Conservation (phyloP, 768 basidiomycete genomes). For the Suillus americanus region DNA sequence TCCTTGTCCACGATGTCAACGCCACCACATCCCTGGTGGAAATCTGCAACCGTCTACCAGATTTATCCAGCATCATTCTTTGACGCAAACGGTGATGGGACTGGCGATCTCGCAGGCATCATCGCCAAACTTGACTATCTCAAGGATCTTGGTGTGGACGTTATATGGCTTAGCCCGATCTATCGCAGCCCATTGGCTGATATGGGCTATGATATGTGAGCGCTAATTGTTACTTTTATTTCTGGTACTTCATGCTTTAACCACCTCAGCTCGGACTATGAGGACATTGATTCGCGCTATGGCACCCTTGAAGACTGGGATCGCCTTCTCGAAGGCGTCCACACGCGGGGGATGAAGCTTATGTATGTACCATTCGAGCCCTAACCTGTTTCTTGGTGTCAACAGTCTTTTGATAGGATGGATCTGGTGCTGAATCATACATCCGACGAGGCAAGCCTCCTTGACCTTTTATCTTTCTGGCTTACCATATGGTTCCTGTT, state of each 20-base stretch:
- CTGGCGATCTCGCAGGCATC: slow-evolving; percentile 72
- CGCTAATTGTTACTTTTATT: slow-evolving; percentile 3
- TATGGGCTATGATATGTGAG: slow-evolving; percentile 75
- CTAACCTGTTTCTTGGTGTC: slow-evolving; percentile 9
- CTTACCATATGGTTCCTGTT: background rate
- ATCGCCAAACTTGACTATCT: slow-evolving; percentile 65
- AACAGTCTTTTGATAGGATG: slow-evolving; percentile 46
- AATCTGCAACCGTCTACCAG: slow-evolving; percentile 59
- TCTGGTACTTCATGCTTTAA: background rate
- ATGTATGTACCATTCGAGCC: slow-evolving; percentile 41
- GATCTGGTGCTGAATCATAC: slow-evolving; percentile 78
- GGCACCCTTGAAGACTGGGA: slow-evolving; percentile 67
- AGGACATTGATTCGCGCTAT: slow-evolving; percentile 60
- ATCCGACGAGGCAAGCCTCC: slow-evolving; percentile 54
- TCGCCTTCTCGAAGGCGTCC: slow-evolving; percentile 48
- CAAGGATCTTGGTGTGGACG: slow-evolving; percentile 63
- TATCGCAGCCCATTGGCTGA: slow-evolving; percentile 67
- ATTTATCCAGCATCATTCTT: slow-evolving; percentile 72
- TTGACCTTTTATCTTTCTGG: background rate
- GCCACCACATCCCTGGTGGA: slow-evolving; percentile 50
- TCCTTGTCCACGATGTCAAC: background rate
- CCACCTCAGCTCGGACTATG: slow-evolving; percentile 57
- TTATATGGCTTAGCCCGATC: slow-evolving; percentile 72
- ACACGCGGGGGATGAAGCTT: slow-evolving; percentile 67
- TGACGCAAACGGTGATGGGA: slow-evolving; percentile 70